Conservation (phyloP, 2,329 filamentous ascomycete species). For the Colletotrichum chrysophilum region DNA sequence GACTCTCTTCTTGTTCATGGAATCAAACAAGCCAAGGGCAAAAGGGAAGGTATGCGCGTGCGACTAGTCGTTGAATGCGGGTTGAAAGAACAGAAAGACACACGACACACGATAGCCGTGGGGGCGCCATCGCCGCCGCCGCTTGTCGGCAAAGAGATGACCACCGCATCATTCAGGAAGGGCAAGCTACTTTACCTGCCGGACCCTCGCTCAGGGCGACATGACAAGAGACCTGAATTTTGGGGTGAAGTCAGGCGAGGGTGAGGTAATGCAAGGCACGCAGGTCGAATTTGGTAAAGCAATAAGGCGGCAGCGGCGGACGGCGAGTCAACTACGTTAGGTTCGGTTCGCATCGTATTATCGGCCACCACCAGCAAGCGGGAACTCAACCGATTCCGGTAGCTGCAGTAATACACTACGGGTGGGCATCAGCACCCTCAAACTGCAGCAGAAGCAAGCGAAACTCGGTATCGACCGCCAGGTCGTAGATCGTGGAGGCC, state of each 20-base stretch:
- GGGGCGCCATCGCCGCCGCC: not conserved
- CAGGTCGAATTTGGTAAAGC: not conserved
- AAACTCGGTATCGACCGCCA: not conserved
- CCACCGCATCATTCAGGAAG: not conserved
- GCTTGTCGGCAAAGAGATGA: not conserved
- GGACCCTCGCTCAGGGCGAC: not conserved
- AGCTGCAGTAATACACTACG: constrained; percentile 1
- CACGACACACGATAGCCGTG: not conserved
- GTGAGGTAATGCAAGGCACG: not conserved
- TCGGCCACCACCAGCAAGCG: not conserved
- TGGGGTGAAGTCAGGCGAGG: not conserved
- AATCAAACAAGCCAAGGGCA: not conserved
- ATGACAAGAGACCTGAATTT: not conserved
- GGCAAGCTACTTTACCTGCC: not conserved
- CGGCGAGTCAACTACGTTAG: constrained; percentile 9
- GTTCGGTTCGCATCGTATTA: not conserved
- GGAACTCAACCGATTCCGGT: constrained; percentile 1
- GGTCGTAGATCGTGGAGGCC: not conserved
- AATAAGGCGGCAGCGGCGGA: not conserved
- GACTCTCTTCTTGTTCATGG: not conserved
- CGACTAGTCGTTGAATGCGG: not conserved
- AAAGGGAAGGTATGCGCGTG: not conserved
- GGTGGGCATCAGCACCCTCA: not conserved
- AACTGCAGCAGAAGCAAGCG: constrained; percentile 1
- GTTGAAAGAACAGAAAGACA: constrained; percentile 8